Percentiles rank a stretch among this genome's conserved stretches.
Conservation (phyloP, 306 rosid species). For the Trichosanthes cucumerina region DNA sequence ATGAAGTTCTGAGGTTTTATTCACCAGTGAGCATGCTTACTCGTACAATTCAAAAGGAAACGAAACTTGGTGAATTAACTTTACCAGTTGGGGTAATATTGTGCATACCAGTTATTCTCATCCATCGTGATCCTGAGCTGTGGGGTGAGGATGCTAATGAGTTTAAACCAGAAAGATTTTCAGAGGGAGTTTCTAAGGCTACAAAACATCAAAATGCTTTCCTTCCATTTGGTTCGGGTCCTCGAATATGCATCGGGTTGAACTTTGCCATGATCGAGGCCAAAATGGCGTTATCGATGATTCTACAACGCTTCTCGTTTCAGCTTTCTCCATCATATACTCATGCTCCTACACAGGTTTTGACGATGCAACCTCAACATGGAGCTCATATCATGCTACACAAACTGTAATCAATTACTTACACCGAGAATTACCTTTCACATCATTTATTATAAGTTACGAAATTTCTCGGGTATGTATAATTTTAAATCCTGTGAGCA, state of each 20-base stretch:
- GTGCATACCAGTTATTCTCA: slow-evolving; percentile 13
- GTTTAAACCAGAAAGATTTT: slow-evolving; percentile 54
- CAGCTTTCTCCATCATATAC: background rate
- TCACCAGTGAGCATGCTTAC: slow-evolving; percentile 5
- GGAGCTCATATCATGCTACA: background rate
- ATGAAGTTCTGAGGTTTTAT: slow-evolving; percentile 47
- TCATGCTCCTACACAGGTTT: background rate
- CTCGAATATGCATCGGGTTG: slow-evolving; percentile 48
- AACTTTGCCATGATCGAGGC: slow-evolving; percentile 22
- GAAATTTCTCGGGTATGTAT: background rate
- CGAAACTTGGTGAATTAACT: slow-evolving; percentile 25
- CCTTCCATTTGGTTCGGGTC: slow-evolving; percentile 58
- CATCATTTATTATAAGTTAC: background rate
- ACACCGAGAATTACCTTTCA: background rate
- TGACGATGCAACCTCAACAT: background rate
- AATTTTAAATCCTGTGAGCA: background rate
- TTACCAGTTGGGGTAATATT: slow-evolving; percentile 29
- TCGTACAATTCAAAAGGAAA: slow-evolving; percentile 7
- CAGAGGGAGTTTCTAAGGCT: slow-evolving; percentile 40
- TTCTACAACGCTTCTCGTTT: background rate
- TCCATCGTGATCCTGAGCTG: slow-evolving; percentile 31
- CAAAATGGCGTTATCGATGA: background rate
- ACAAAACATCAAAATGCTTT: slow-evolving; percentile 25
- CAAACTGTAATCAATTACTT: background rate
- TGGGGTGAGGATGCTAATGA: slow-evolving; percentile 51